Conservation (phyloP, 352 stramenopile species). For the Globisporangium middletonii region DNA sequence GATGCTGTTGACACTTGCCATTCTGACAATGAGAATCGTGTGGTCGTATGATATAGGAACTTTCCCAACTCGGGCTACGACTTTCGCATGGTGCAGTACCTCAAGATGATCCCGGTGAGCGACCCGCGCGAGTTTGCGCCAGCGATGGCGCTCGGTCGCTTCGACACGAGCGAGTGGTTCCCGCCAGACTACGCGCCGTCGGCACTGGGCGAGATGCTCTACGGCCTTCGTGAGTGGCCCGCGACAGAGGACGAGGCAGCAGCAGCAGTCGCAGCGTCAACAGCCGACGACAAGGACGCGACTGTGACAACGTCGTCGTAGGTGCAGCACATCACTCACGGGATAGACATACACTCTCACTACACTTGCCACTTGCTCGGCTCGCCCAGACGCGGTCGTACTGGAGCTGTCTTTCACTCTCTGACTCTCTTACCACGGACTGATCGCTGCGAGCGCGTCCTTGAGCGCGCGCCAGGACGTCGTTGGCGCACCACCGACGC, state of each 20-base stretch:
- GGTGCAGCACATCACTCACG: no score
- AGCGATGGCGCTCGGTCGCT: conserved; percentile 28
- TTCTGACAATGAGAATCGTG: no score
- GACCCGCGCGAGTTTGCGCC: conserved; percentile 32
- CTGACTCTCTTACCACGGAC: conserved; percentile 43
- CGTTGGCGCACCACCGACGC: neutral
- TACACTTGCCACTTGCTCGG: neutral
- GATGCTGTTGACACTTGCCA: no score
- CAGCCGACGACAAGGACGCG: no score
- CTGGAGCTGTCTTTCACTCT: no score
- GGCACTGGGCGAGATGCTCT: conserved; percentile 27
- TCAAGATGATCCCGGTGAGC: conserved; percentile 43
- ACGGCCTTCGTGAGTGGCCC: conserved; percentile 30
- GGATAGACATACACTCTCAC: neutral
- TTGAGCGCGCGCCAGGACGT: conserved; percentile 46
- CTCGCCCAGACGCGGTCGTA: no score
- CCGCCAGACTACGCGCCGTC: conserved; percentile 27
- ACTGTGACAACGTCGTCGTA: no score
- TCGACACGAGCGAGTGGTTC: conserved; percentile 32
- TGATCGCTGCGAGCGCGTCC: conserved; percentile 58
- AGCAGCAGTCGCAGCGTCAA: neutral
- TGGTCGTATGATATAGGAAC: conserved; percentile 16
- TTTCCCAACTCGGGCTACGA: conserved; percentile 39
- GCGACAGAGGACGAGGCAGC: conserved; percentile 13
- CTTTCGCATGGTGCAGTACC: conserved; percentile 49